These are phyloP conservation scores for Boletus vinaceobasis DNA, from an alignment of 768 basidiomycete species.

Conservation along the genomic window DNA sequence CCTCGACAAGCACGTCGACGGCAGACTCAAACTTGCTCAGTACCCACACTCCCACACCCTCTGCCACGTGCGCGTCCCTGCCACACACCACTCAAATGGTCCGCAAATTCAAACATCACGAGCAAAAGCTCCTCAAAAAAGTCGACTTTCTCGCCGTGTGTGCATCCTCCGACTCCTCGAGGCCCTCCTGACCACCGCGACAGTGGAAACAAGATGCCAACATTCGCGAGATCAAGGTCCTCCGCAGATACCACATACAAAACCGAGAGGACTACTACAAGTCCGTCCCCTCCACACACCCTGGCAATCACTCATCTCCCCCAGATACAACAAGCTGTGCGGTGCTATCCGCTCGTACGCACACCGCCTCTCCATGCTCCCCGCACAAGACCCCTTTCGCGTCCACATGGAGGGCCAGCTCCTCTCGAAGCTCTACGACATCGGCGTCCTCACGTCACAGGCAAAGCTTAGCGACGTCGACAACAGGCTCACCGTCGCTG, in stretches of 20 bases:
- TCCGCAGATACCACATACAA: constrained; percentile 95
- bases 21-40: constrained; percentile 25
- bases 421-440: constrained; percentile 94
- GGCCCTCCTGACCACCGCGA: background rate
- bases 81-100: constrained; percentile 49
- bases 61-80: constrained; percentile 29
- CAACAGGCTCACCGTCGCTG: constrained; percentile 90
- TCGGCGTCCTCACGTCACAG: constrained; percentile 83
- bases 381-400: constrained; percentile 86
- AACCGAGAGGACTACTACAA: constrained; percentile 93
- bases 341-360: constrained; percentile 83
- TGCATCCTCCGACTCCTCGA: constrained; percentile 10
- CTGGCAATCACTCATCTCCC: constrained; percentile 2
- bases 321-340: constrained; percentile 90
- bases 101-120: constrained; percentile 93
- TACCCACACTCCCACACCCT: constrained; percentile 27
- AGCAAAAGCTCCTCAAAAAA: constrained; percentile 91
- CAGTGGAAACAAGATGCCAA: constrained; percentile 98
- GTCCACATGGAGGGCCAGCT: constrained; percentile 80
- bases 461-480: constrained; percentile 94
- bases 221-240: constrained; percentile 86
- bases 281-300: constrained; percentile 33
- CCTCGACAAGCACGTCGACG: constrained; percentile 29
- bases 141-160: constrained; percentile 93
- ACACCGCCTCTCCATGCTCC: constrained; percentile 82